Percentiles rank a stretch among this genome's conserved stretches.
These are phyloP conservation scores for Taphrina deformans DNA, from an alignment of 1,139 yeast genomes.

Conservation along the genomic window DNA sequence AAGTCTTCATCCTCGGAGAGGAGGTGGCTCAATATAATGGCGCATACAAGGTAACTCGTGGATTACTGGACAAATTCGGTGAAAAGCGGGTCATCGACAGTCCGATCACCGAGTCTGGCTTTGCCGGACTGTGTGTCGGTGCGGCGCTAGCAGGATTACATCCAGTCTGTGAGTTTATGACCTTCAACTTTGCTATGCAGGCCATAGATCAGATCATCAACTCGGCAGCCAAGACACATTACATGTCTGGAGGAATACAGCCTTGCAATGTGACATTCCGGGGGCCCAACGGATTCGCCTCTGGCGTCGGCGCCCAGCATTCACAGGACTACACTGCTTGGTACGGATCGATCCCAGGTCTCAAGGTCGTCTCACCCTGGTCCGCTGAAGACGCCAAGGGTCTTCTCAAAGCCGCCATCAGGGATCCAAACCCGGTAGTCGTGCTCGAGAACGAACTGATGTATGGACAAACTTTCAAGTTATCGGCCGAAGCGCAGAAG, in stretches of 20 bases:
- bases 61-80: conserved; percentile 93
- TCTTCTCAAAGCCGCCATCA: conserved; percentile 87
- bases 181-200: conserved; percentile 98
- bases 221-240: conserved; percentile 97
- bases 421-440: conserved; percentile 98
- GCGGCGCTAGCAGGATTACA: conserved; percentile 95
- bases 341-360: conserved; percentile 98
- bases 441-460: conserved; percentile 93
- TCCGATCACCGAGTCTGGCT: conserved; percentile 99
- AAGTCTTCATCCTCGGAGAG: conserved; percentile 95
- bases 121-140: conserved; percentile 96
- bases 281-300: conserved; percentile 99
- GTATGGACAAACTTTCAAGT: conserved; percentile 88
- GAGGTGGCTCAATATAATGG: conserved; percentile 99
- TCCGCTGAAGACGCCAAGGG: conserved; percentile 97
- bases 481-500: conserved; percentile 83
- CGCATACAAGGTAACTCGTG: conserved; percentile 96
- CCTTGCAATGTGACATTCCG: conserved; percentile 96
- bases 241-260: conserved; percentile 99
- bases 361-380: conserved; percentile 93
- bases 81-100: conserved; percentile 96
- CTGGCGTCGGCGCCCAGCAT: conserved; percentile 99
- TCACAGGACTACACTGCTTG: conserved; percentile 97
- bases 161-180: conserved; percentile 98
- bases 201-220: conserved; percentile 96